Percentiles rank a stretch among this genome's conserved stretches.
phyloP scores from a whole-genome alignment of 2,329 filamentous ascomycete species.

The Remersonia thermophila region DNA sequence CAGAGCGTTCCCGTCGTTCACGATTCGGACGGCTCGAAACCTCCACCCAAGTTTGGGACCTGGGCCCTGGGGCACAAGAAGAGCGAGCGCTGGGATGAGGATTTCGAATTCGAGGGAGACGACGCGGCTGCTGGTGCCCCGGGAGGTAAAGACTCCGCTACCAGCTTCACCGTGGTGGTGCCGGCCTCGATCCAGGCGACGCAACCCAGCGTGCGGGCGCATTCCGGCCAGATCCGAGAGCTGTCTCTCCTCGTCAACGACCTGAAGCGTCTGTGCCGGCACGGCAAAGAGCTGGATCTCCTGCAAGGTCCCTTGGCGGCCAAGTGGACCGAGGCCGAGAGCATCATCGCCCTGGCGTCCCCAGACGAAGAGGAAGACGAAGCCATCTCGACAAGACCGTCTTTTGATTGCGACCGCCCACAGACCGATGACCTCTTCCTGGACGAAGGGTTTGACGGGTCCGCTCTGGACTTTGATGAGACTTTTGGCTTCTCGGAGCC shows the following conservation, averaged over 20 bases:
- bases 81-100: constrained; percentile 82
- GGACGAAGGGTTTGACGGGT: constrained; percentile 36
- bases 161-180: constrained; percentile 49
- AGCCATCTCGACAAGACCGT: constrained; percentile 18
- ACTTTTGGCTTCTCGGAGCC: constrained; percentile 30
- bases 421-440: constrained; percentile 33
- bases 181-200: constrained; percentile 69
- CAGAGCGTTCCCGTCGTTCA: constrained; percentile 70
- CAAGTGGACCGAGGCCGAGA: constrained; percentile 72
- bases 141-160: constrained; percentile 25
- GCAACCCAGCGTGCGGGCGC: constrained; percentile 69
- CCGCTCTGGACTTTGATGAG: constrained; percentile 31
- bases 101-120: constrained; percentile 60
- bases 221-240: constrained; percentile 73
- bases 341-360: constrained; percentile 74
- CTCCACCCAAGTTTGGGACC: constrained; percentile 59
- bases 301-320: constrained; percentile 44
- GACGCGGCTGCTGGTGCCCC: constrained; percentile 26
- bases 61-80: constrained; percentile 72
- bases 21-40: constrained; percentile 40
- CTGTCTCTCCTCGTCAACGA: constrained; percentile 73
- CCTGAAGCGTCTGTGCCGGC: constrained; percentile 62
- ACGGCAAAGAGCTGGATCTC: constrained; percentile 56
- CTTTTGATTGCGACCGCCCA: constrained; percentile 27
- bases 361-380: constrained; percentile 47